Conservation (phyloP, 345 rosid genomes). For the Ailanthus altissimus region DNA sequence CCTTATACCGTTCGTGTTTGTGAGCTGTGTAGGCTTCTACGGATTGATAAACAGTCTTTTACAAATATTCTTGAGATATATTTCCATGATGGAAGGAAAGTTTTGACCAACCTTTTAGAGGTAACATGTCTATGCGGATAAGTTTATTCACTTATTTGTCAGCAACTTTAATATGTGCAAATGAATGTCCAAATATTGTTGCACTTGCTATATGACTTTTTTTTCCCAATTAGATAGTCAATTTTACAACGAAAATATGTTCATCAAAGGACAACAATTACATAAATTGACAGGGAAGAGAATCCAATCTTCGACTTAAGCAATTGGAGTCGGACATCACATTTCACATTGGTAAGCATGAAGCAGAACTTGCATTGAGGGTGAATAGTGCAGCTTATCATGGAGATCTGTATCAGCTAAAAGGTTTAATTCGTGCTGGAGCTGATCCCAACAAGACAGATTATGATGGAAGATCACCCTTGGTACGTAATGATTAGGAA, state of each 20-base stretch:
- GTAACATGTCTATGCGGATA: constrained; percentile 35
- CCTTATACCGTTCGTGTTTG: constrained; percentile 81
- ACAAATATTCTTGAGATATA: constrained; percentile 83
- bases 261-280: constrained; percentile 8
- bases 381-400: constrained; percentile 83
- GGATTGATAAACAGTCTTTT: constrained; percentile 86
- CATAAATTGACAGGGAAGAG: constrained; percentile 60
- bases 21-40: constrained; percentile 74
- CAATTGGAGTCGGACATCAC: constrained; percentile 78
- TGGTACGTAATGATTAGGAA: constrained; percentile 49
- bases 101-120: constrained; percentile 82
- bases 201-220: neutral
- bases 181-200: neutral
- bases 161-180: neutral
- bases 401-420: constrained; percentile 81
- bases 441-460: constrained; percentile 89
- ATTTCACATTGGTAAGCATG: constrained; percentile 91
- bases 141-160: neutral
- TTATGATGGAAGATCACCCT: constrained; percentile 89
- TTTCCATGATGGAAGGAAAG: constrained; percentile 81
- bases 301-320: constrained; percentile 64
- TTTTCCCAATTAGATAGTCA: neutral
- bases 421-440: constrained; percentile 73
- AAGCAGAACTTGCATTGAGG: constrained; percentile 89
- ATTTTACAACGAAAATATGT: neutral